Evolutionary conservation across 2,329 filamentous ascomycete species (phyloP).

Genomic region (Mollisiaceae sp.): DNA sequence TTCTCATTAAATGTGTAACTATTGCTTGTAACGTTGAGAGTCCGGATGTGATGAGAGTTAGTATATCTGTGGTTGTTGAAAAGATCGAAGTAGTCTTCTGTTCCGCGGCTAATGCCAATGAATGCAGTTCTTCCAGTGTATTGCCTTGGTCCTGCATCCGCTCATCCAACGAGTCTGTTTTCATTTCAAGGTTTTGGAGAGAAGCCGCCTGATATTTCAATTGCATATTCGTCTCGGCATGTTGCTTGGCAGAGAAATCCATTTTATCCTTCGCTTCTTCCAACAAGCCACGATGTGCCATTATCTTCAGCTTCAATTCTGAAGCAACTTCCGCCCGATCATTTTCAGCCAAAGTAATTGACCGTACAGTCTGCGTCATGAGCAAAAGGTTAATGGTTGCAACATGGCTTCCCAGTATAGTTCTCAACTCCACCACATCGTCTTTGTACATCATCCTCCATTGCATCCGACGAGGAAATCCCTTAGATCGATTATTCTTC

Average conservation of each 20-base stretch:
- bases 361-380: constrained; percentile 15
- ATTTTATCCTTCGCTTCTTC: constrained; percentile 12
- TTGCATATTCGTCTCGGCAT: neutral
- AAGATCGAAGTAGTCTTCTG: constrained; percentile 8
- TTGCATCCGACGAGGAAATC: constrained; percentile 11
- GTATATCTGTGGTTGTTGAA: constrained; percentile 3
- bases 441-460: constrained; percentile 17
- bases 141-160: neutral
- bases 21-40: neutral
- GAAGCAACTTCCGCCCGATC: neutral
- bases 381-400: constrained; percentile 14
- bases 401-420: constrained; percentile 11
- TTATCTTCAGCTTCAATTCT: constrained; percentile 7
- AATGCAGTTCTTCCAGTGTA: constrained; percentile 5
- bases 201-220: neutral
- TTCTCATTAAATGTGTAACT: neutral
- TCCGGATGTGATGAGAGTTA: constrained; percentile 7
- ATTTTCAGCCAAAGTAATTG: constrained; percentile 7
- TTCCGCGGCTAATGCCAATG: neutral
- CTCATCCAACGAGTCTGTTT: neutral
- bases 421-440: constrained; percentile 13
- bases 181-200: constrained; percentile 3
- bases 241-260: neutral
- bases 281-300: constrained; percentile 8
- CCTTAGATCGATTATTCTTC: neutral